These are phyloP conservation scores for Coix lacrymajobi DNA, from an alignment of 176 grass and related monocot species.

Conservation along the genomic window DNA sequence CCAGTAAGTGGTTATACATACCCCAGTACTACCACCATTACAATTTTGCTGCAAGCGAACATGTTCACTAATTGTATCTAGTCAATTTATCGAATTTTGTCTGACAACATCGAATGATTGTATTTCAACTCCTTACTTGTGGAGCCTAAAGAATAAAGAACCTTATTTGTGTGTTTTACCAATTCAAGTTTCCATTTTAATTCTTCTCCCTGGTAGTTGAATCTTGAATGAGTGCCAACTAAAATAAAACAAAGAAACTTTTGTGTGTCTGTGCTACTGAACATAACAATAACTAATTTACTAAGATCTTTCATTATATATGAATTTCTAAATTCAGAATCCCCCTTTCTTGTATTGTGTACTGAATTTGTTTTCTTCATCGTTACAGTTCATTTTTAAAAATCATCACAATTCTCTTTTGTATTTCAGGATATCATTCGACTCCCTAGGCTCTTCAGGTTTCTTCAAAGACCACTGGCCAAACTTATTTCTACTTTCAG, in stretches of 20 bases:
- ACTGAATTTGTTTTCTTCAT: neutral
- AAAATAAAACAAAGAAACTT: neutral
- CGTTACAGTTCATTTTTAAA: neutral
- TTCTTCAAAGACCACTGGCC: slow-evolving; percentile 95
- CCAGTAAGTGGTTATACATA: slow-evolving; percentile 45
- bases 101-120: neutral
- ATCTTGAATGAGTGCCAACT: neutral
- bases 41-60: neutral
- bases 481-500: slow-evolving; percentile 83
- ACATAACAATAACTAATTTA: neutral
- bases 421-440: slow-evolving; percentile 82
- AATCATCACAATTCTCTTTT: slow-evolving; percentile 13
- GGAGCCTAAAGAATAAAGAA: neutral
- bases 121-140: neutral
- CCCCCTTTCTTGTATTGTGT: neutral
- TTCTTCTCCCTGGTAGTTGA: neutral
- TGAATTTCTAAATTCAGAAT: neutral
- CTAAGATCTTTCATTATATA: neutral
- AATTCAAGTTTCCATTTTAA: neutral
- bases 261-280: neutral
- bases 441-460: slow-evolving; percentile 82
- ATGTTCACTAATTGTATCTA: neutral
- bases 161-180: neutral
- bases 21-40: neutral
- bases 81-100: neutral